Base-by-base conservation (phyloP, 371 early-diverging fungal species). In the Chytridium lagenaria region DNA sequence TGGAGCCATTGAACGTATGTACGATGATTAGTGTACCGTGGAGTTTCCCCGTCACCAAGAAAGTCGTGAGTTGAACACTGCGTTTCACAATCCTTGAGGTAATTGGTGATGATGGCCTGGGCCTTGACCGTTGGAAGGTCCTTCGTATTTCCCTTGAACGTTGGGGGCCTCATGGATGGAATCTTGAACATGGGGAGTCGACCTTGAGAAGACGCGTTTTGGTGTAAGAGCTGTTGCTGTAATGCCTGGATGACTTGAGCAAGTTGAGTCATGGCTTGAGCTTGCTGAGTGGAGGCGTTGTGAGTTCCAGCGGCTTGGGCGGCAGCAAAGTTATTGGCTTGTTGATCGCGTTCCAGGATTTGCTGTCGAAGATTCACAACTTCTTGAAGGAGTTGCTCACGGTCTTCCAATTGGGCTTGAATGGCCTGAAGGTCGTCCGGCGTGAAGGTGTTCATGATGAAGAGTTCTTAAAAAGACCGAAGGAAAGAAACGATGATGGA, bases 101-200 rank as follows among this genome's bases (percentile, higher is more conserved):
- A 64, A 10, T 37, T 19, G 7, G 7, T 67, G 19, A 61, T 34
- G 23, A 23, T n/a, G 26, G 7, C 7, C 23, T 57, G 57, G 7
- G 57, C 44, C 44, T 44, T 19, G 44, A 12, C 12, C 19, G 44
- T 7, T 19, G 44, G 44, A 12, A 12, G 44, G 12, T 7, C 7
- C 44, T 44, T 44, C 19, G 57, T 57, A 12, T 57, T 23, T 5
- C 57, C 57, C 31, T 57, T 57, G 57, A 57, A 57, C 15, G n/a
- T 30, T 30, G 64, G 64, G 10, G 64, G 64, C 37, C 12, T 63
- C 30, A 63, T 34, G 37, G 34, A 33, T 19, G 64, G 64, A 15
- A 63, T 63, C 64, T 63, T 63, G 37, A 63, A 63, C 12, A 12
- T 19, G 12, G 44, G 44, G 7, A 44, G 44, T 44, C 44, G 44